Conservation (phyloP, 148 eudicot genomes). For the Tetragonia tetragonoides region DNA sequence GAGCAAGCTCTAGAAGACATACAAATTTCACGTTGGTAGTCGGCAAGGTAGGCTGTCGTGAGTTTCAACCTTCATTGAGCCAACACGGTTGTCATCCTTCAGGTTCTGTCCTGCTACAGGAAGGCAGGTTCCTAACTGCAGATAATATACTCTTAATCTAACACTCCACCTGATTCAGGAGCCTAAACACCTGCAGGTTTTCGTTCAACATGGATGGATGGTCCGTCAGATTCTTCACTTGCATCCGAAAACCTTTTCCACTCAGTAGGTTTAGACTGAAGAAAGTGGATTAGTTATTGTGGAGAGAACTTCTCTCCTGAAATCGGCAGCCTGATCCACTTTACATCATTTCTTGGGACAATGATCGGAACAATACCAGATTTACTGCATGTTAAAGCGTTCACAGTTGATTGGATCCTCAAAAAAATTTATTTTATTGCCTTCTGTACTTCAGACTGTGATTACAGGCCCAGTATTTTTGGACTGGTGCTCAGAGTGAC, state of each 20-base stretch:
- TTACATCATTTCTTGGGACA: conserved; percentile 73
- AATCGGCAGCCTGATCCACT: conserved; percentile 69
- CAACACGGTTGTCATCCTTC: conserved; percentile 48
- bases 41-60: conserved; percentile 39
- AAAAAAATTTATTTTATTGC: conserved; percentile 48
- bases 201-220: conserved; percentile 34
- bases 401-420: conserved; percentile 53
- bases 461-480: conserved; percentile 44
- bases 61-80: conserved; percentile 45
- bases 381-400: conserved; percentile 42
- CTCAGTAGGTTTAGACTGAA: conserved; percentile 53
- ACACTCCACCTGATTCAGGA: conserved; percentile 37
- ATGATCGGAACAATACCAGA: conserved; percentile 64
- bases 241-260: conserved; percentile 43
- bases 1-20: conserved; percentile 35
- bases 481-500: conserved; percentile 51
- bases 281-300: conserved; percentile 54
- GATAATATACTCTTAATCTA: conserved; percentile 41
- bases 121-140: conserved; percentile 44
- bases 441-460: conserved; percentile 40
- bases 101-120: conserved; percentile 43
- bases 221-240: conserved; percentile 59
- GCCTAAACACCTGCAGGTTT: conserved; percentile 41
- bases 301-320: conserved; percentile 55
- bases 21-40: conserved; percentile 61